A percentile compares a stretch with the other conserved stretches of the same genome.
These are phyloP conservation scores for Colletotrichum sp. DNA, from an alignment of 2,329 filamentous ascomycete genomes.

Conservation along the genomic window DNA sequence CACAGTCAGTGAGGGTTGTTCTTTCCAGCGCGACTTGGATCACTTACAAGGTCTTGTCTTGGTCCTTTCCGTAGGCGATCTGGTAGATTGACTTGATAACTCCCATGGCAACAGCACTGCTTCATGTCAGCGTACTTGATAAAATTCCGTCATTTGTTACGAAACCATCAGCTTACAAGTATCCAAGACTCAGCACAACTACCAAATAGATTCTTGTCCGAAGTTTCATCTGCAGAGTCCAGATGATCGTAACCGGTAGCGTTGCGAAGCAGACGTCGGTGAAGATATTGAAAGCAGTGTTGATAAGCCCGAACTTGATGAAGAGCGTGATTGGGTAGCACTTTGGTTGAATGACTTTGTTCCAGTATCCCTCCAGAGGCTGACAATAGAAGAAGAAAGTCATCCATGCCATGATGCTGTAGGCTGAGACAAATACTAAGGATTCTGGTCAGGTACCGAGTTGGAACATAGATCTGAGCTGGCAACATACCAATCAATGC, in stretches of 20 bases:
- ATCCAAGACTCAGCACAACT: constrained; percentile 20
- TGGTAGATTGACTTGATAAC: constrained; percentile 41
- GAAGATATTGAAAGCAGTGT: constrained; percentile 40
- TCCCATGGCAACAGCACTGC: constrained; percentile 41
- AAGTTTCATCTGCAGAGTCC: constrained; percentile 40
- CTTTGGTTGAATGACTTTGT: constrained; percentile 1
- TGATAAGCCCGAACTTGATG: neutral
- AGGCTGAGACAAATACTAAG: constrained; percentile 22
- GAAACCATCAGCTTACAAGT: neutral
- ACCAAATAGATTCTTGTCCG: constrained; percentile 42
- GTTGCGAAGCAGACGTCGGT: constrained; percentile 48
- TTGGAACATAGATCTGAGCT: too few relatives aligned
- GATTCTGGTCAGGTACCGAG: neutral
- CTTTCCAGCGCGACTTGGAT: neutral
- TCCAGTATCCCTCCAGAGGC: neutral
- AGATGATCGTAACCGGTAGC: constrained; percentile 46
- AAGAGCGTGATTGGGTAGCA: constrained; percentile 2
- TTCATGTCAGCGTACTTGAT: neutral
- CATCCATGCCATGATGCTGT: constrained; percentile 23
- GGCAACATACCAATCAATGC: constrained; percentile 20
- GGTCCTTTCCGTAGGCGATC: constrained; percentile 23
- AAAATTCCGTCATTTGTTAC: neutral
- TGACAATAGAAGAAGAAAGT: constrained; percentile 1
- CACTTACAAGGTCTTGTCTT: neutral
- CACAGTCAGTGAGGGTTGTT: fast-evolving